These are phyloP conservation scores for Apodospora peruviana DNA, from an alignment of 495 filamentous ascomycete species.

Conservation along the genomic window DNA sequence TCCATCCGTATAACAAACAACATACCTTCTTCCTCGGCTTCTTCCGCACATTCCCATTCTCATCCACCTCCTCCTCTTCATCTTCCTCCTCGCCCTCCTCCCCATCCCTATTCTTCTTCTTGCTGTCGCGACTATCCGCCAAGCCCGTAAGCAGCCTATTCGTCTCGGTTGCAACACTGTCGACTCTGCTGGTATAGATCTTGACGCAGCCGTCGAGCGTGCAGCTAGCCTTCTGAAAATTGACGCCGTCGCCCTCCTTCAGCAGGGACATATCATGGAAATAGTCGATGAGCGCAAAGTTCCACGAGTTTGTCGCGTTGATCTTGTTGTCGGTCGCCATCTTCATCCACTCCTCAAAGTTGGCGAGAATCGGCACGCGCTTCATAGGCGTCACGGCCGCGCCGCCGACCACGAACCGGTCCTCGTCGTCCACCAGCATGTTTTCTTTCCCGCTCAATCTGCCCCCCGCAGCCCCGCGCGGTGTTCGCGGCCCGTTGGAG, in stretches of 20 bases:
- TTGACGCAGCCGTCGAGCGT: constrained; percentile 98
- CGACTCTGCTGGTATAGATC: constrained; percentile 97
- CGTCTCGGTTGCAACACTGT: constrained; percentile 96
- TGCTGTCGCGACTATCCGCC: constrained; percentile 82
- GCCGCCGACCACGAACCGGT: constrained; percentile 53
- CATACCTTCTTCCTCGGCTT: constrained; percentile 64
- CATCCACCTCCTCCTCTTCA: constrained; percentile 70
- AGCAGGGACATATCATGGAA: constrained; percentile 98
- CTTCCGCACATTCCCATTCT: constrained; percentile 68
- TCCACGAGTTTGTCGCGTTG: constrained; percentile 98
- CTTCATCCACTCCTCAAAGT: constrained; percentile 99
- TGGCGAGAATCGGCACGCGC: constrained; percentile 89
- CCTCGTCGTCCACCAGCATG: constrained; percentile 49
- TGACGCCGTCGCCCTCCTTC: constrained; percentile 93
- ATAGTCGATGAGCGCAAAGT: constrained; percentile 98
- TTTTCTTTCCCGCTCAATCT: constrained; percentile 49
- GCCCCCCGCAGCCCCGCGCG: constrained; percentile 29
- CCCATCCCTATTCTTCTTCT: constrained; percentile 52
- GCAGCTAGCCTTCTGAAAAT: constrained; percentile 98
- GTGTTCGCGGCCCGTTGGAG: constrained; percentile 60
- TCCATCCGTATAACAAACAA: too few relatives aligned
- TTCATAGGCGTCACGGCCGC: constrained; percentile 89
- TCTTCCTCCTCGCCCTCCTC: constrained; percentile 68
- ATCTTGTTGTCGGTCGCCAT: constrained; percentile 99
- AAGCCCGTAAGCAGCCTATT: constrained; percentile 91